Evolutionary conservation across 1,139 yeast species (phyloP), one percentile per base, ranked within the genome.

Genomic region (Arxiozyma bovina): DNA sequence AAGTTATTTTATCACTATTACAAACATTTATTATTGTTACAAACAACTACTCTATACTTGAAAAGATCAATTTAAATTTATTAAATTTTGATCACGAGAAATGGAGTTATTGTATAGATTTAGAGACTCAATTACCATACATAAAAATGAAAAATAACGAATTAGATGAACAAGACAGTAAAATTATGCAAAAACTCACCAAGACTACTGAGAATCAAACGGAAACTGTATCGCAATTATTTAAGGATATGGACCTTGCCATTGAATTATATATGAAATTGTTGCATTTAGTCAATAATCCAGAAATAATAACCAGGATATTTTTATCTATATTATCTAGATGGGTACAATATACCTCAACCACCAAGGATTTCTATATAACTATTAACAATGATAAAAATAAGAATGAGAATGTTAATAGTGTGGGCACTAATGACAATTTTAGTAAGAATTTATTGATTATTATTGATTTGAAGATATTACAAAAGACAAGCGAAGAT

Each of bases 401-500:
- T 27, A 7, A 27, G 12, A 12, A 25, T 46, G 25, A 12, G 18
- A 56, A 67, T 15, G 57, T 61, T n/a, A 57, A 59, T 1, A 50
- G 50, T 20, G 52, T 57, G 5, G 50, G 49, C 15, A 53, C 59
- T n/a, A 51, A 59, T 3, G 67, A 64, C 2, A 72, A 65, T 2
- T 75, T 70, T 17, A 71, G 72, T 6, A 76, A 79, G 57, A 87
- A 90, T 7, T 77, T 84, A 55, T 63, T 77, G 20, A 75, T 80
- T 47, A 71, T 89, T 50, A 73, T 82, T 7, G 85, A 86, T 64
- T 73, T 87, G 57, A 79, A 85, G 57, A 65, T 88, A 20, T 70
- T 90, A 50, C 93, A 89, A 62, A 71, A 73, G 21, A 69, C 88
- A 47, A 80, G 83, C n/a, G 77, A 77, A 18, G 75, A 75, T 34